These are phyloP conservation scores for Aspergillus melleus DNA, from an alignment of 2,329 filamentous ascomycete genomes.

Conservation along the genomic window DNA sequence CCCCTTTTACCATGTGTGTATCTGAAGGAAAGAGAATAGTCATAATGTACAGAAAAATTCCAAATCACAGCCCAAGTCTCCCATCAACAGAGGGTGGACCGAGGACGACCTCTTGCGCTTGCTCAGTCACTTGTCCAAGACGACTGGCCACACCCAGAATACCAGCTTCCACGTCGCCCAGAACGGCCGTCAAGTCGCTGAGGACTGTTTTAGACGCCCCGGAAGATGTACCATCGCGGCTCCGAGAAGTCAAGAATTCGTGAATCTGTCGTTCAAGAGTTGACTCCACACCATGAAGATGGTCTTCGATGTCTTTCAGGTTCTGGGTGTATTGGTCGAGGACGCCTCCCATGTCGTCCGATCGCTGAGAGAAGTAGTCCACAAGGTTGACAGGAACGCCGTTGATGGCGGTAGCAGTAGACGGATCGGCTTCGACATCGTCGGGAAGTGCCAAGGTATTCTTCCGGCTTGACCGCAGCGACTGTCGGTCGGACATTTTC, in stretches of 20 bases:
- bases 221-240: conserved; percentile 39
- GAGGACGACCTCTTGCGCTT: conserved; percentile 57
- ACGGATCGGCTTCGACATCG: conserved; percentile 42
- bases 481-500: conserved; percentile 39
- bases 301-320: conserved; percentile 64
- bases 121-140: conserved; percentile 61
- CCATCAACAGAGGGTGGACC: conserved; percentile 40
- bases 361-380: conserved; percentile 62
- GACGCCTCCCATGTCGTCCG: conserved; percentile 62
- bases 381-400: conserved; percentile 61
- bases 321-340: conserved; percentile 60
- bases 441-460: conserved; percentile 50
- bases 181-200: conserved; percentile 55
- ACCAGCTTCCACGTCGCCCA: conserved; percentile 65
- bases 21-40: conserved; percentile 2
- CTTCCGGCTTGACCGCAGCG: conserved; percentile 41
- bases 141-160: conserved; percentile 64
- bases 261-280: conserved; percentile 62
- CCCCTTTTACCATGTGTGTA: neutral
- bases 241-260: conserved; percentile 49
- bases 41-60: conserved; percentile 12
- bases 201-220: conserved; percentile 47
- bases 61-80: conserved; percentile 23
- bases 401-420: conserved; percentile 44
- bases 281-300: conserved; percentile 63